These are phyloP conservation scores for Helichrysum umbraculigerum DNA, from an alignment of 129 eudicot species.

Conservation along the genomic window DNA sequence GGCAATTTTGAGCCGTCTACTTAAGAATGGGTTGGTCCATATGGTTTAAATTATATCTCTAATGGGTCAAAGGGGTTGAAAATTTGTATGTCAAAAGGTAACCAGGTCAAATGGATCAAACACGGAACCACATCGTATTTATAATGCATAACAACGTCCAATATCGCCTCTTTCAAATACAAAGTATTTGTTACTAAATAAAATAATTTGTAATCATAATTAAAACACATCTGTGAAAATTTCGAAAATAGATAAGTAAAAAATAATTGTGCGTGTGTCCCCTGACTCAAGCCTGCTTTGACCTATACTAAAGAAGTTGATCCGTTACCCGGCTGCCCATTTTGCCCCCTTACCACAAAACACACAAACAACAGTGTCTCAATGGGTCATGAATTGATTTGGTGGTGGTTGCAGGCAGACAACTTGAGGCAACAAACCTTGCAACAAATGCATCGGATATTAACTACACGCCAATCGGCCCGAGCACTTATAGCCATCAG, in stretches of 20 bases:
- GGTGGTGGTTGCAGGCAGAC: constrained; percentile 54
- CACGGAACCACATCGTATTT: not conserved
- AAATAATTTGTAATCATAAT: not conserved
- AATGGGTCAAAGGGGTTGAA: not conserved
- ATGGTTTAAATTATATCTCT: not conserved
- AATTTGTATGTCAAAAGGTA: not conserved
- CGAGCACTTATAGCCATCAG: constrained; percentile 63
- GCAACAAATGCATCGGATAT: constrained; percentile 63
- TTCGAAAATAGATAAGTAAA: not conserved
- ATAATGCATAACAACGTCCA: not conserved
- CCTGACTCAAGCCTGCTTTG: not conserved
- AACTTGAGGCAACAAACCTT: constrained; percentile 67
- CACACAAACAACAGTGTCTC: not conserved
- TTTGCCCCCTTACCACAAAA: not conserved
- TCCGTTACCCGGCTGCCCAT: not conserved
- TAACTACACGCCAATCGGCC: constrained; percentile 75
- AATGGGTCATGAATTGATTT: not conserved
- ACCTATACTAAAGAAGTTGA: not conserved
- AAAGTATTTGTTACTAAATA: not conserved
- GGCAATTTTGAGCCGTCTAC: not conserved
- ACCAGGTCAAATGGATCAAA: not conserved
- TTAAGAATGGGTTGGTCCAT: not conserved
- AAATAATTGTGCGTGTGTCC: not conserved
- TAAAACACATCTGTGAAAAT: not conserved
- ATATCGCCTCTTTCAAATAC: not conserved